These are phyloP conservation scores for Emmonsiellopsis sp. DNA, from an alignment of 2,329 filamentous ascomycete species.

Conservation along the genomic window DNA sequence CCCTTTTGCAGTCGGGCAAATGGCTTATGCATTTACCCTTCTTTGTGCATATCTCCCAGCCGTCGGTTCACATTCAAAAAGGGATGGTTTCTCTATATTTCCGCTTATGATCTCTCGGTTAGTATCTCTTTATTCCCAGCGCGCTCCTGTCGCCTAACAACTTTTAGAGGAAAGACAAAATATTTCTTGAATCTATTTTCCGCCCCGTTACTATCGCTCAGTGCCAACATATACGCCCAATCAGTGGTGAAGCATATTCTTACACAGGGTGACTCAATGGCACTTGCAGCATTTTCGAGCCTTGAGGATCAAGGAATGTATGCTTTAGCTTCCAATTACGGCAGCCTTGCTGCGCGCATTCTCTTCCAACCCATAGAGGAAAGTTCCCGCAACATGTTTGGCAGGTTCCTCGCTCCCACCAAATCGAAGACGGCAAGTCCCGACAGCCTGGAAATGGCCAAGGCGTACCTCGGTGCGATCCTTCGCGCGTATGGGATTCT, in stretches of 20 bases:
- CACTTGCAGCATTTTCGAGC: constrained; percentile 68
- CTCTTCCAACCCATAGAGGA: constrained; percentile 95
- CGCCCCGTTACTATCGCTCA: constrained; percentile 59
- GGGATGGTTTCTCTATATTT: constrained; percentile 60
- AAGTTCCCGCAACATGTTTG: constrained; percentile 81
- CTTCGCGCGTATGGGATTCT: constrained; percentile 66
- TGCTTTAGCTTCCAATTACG: constrained; percentile 88
- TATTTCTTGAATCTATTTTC: constrained; percentile 58
- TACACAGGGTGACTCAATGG: constrained; percentile 86
- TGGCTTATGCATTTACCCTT: constrained; percentile 62
- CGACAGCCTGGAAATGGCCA: constrained; percentile 18
- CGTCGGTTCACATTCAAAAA: constrained; percentile 46
- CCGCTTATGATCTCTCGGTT: constrained; percentile 38
- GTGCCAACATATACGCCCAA: constrained; percentile 76
- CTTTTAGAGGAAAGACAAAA: constrained; percentile 19
- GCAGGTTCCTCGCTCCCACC: constrained; percentile 55
- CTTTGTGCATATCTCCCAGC: constrained; percentile 60
- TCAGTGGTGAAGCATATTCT: constrained; percentile 85
- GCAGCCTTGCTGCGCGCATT: constrained; percentile 75
- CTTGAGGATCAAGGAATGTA: constrained; percentile 82
- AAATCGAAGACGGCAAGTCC: constrained; percentile 12
- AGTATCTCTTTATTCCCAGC: constrained; percentile 9
- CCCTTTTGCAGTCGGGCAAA: constrained; percentile 81
- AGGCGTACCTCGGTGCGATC: constrained; percentile 37
- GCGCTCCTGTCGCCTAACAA: constrained; percentile 9